phyloP scores from a whole-genome alignment of 192 early-diverging fungal genomes.

The Coemansia sp. region DNA sequence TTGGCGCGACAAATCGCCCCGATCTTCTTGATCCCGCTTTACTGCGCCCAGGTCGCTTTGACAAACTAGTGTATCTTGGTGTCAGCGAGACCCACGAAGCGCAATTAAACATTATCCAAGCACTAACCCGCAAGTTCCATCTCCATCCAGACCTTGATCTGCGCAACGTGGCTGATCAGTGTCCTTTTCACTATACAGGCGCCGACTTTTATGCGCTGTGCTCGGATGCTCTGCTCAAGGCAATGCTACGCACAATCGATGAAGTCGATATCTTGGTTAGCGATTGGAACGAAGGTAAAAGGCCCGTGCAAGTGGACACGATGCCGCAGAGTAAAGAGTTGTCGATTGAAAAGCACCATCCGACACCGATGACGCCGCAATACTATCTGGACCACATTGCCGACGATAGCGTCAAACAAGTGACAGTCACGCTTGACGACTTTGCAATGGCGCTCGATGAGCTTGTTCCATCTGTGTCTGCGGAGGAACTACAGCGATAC shows the following conservation, averaged over 20 bases:
- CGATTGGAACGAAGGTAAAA: slow-evolving; percentile 31
- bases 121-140: slow-evolving; percentile 95
- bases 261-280: slow-evolving; percentile 61
- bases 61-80: slow-evolving; percentile 95
- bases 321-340: slow-evolving; percentile 49
- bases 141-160: slow-evolving; percentile 79
- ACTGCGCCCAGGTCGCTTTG: slow-evolving; percentile 94
- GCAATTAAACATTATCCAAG: slow-evolving; percentile 87
- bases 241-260: slow-evolving; percentile 87
- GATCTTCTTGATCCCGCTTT: slow-evolving; percentile 94
- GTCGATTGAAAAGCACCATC: slow-evolving; percentile 20
- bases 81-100: slow-evolving; percentile 87
- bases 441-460: slow-evolving; percentile 83
- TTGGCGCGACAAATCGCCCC: slow-evolving; percentile 98
- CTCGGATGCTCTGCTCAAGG: slow-evolving; percentile 95
- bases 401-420: slow-evolving; percentile 66
- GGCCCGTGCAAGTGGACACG: background rate
- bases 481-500: slow-evolving; percentile 86
- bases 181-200: slow-evolving; percentile 93
- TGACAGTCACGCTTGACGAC: slow-evolving; percentile 79
- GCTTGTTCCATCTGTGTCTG: slow-evolving; percentile 85
- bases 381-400: slow-evolving; percentile 91
- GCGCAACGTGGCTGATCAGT: slow-evolving; percentile 71
- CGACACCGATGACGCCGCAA: slow-evolving; percentile 75
- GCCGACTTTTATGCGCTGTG: slow-evolving; percentile 99